phyloP scores from a whole-genome alignment of 177 flowering plant species.

The Vitis hybrid region DNA sequence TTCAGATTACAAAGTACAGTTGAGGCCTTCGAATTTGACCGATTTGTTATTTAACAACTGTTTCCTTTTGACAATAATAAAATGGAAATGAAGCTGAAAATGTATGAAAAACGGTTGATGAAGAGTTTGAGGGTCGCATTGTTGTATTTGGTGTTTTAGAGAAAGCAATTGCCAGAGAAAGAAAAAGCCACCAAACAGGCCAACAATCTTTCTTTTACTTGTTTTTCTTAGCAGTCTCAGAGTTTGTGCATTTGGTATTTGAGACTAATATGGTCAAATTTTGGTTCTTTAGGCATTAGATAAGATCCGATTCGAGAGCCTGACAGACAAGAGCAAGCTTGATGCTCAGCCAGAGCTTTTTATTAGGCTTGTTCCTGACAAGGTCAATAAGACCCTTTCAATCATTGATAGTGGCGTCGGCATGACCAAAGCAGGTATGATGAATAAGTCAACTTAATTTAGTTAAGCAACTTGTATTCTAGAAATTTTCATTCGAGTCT shows the following conservation, averaged over 20 bases:
- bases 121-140: too few relatives aligned
- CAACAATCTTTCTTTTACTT: neutral
- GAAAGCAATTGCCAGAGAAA: too few relatives aligned
- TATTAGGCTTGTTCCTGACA: constrained; percentile 28
- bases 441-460: neutral
- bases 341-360: constrained; percentile 33
- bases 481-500: neutral
- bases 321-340: constrained; percentile 29
- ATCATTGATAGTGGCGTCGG: constrained; percentile 32
- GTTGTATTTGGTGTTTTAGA: too few relatives aligned
- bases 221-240: neutral
- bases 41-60: too few relatives aligned
- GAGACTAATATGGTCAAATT: neutral
- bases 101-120: too few relatives aligned
- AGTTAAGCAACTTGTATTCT: neutral
- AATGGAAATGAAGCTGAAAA: too few relatives aligned
- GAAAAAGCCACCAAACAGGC: too few relatives aligned
- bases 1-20: too few relatives aligned
- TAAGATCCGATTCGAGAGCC: constrained; percentile 31
- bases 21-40: too few relatives aligned
- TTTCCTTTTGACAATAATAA: too few relatives aligned
- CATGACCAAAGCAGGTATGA: constrained; percentile 29
- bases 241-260: neutral
- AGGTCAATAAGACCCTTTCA: constrained; percentile 24
- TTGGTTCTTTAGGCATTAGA: constrained; percentile 25